Evolutionary conservation across 2,329 filamentous ascomycete genomes (phyloP).

Genomic region (Xylariales sp.): DNA sequence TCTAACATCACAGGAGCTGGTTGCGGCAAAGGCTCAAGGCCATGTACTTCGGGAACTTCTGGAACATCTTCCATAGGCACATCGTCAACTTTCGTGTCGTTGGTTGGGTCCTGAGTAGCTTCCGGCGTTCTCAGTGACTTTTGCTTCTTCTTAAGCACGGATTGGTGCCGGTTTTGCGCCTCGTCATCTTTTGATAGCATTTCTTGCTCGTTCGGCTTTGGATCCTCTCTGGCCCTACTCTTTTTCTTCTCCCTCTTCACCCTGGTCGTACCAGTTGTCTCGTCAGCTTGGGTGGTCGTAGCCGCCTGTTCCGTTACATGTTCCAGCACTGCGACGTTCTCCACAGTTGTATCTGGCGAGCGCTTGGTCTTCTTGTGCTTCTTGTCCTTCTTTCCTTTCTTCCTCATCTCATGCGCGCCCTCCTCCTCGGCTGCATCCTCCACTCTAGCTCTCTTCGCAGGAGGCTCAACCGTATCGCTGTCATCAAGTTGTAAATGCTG

Average conservation of each 20-base stretch:
- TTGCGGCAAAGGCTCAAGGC: conserved; percentile 77
- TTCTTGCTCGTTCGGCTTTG: conserved; percentile 4
- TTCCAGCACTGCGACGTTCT: too few species aligned
- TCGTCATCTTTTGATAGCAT: conserved; percentile 10
- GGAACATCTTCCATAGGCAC: conserved; percentile 19
- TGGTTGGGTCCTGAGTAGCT: conserved; percentile 11
- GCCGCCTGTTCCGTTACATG: too few species aligned
- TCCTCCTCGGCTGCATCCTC: conserved; percentile 10
- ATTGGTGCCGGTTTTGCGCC: conserved; percentile 36
- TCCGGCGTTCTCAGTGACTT: conserved; percentile 49
- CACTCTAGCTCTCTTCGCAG: conserved; percentile 13
- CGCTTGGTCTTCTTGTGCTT: conserved; percentile 30
- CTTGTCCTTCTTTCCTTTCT: conserved; percentile 26
- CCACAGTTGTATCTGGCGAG: too few species aligned
- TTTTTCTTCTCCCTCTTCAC: conserved; percentile 27
- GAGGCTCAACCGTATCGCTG: conserved; percentile 18
- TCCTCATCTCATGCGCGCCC: conserved; percentile 16
- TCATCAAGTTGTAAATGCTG: conserved; percentile 15
- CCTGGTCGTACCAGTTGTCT: background rate
- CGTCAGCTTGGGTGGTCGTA: too few species aligned
- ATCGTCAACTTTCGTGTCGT: conserved; percentile 18
- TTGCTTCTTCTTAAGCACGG: conserved; percentile 49
- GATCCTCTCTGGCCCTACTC: conserved; percentile 18
- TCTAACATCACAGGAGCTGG: conserved; percentile 58
- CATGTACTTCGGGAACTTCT: conserved; percentile 51